These are phyloP conservation scores for Phytopythium cucurbitacearum DNA, from an alignment of 352 stramenopile species.

Conservation along the genomic window DNA sequence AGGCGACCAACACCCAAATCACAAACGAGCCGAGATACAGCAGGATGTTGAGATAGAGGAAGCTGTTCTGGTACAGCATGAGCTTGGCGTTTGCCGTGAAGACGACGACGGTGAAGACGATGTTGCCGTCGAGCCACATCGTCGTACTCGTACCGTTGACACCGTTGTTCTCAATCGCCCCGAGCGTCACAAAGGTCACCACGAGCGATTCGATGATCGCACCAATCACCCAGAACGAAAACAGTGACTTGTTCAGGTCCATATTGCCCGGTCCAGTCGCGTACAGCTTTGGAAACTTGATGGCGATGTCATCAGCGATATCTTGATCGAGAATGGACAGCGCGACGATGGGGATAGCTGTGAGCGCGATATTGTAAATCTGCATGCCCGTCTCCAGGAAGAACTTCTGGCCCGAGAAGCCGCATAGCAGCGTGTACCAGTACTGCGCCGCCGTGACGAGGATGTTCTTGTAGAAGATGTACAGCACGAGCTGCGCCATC, in stretches of 20 bases:
- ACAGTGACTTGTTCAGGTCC: conserved; percentile 63
- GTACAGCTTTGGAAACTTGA: conserved; percentile 74
- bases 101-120: conserved; percentile 79
- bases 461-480: conserved; percentile 95
- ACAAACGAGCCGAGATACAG: conserved; percentile 57
- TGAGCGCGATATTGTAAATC: conserved; percentile 78
- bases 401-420: conserved; percentile 82
- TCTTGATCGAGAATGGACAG: conserved; percentile 76
- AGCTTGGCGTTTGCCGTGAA: conserved; percentile 75
- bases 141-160: conserved; percentile 29
- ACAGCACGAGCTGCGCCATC: conserved; percentile 87
- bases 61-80: conserved; percentile 78
- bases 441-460: conserved; percentile 71
- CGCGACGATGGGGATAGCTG: conserved; percentile 59
- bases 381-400: conserved; percentile 77
- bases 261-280: conserved; percentile 50
- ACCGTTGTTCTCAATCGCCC: conserved; percentile 34
- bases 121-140: conserved; percentile 80
- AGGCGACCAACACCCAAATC: conserved; percentile 57
- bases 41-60: conserved; percentile 61
- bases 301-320: conserved; percentile 52
- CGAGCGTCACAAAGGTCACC: conserved; percentile 56
- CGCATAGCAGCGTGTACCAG: conserved; percentile 70
- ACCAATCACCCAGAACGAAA: conserved; percentile 61
- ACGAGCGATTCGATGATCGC: conserved; percentile 71